Percentiles rank a stretch among this genome's conserved stretches.
Evolutionary conservation across 305 asterid species (phyloP).

Genomic region (Ajuga reptans): DNA sequence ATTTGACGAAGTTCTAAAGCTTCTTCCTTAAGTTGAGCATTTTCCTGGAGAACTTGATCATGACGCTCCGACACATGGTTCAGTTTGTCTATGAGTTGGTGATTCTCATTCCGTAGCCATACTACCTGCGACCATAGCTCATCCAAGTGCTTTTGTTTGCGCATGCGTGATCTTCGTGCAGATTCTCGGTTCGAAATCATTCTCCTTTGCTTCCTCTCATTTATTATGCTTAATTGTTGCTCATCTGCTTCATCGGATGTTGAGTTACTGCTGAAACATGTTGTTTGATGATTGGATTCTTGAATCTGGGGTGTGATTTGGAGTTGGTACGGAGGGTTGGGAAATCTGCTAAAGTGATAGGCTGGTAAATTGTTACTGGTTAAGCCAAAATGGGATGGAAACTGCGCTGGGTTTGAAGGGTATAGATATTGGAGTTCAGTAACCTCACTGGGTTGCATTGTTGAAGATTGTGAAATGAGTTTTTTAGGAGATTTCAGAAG

Average conservation of each 20-base stretch:
- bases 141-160: slow-evolving; percentile 81
- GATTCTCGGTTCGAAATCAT: slow-evolving; percentile 94
- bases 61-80: slow-evolving; percentile 53
- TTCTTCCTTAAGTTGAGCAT: slow-evolving; percentile 62
- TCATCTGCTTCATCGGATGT: slow-evolving; percentile 94
- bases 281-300: slow-evolving; percentile 47
- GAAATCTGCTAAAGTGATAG: slow-evolving; percentile 38
- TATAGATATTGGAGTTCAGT: slow-evolving; percentile 50
- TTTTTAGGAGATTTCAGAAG: slow-evolving; percentile 24
- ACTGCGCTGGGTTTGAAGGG: slow-evolving; percentile 46
- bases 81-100: slow-evolving; percentile 56
- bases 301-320: slow-evolving; percentile 45
- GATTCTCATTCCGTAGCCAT: slow-evolving; percentile 79
- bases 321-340: slow-evolving; percentile 44
- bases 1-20: slow-evolving; percentile 63
- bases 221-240: slow-evolving; percentile 57
- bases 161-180: slow-evolving; percentile 86
- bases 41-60: slow-evolving; percentile 53
- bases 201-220: slow-evolving; percentile 77
- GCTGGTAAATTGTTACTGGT: slow-evolving; percentile 31
- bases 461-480: slow-evolving; percentile 25
- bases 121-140: slow-evolving; percentile 96
- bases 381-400: slow-evolving; percentile 37
- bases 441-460: slow-evolving; percentile 61
- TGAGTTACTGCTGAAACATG: slow-evolving; percentile 69